phyloP scores from a whole-genome alignment of 345 rosid species.

The Eucalyptus melliodora region DNA sequence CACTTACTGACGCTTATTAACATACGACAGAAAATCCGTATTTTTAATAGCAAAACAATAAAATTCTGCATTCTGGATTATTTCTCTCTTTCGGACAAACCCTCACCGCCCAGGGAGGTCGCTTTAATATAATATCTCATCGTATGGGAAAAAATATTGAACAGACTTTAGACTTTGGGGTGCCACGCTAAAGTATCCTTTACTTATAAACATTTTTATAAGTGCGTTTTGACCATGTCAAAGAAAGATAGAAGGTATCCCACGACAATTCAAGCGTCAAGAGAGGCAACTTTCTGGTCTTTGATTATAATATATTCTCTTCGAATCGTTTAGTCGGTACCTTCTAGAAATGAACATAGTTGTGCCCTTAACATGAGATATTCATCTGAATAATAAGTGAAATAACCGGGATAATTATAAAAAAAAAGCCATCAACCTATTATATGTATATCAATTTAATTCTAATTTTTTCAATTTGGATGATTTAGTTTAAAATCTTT shows the following conservation, averaged over 20 bases:
- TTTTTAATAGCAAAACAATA: not conserved
- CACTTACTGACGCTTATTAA: not conserved
- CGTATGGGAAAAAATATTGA: not conserved
- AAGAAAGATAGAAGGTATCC: not conserved
- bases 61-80: not conserved
- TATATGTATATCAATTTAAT: not conserved
- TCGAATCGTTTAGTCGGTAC: not conserved
- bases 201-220: fast-evolving
- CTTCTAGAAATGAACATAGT: not conserved
- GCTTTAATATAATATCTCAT: not conserved
- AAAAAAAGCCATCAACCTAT: not conserved
- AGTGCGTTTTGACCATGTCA: not conserved
- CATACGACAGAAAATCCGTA: not conserved
- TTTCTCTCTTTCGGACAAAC: not conserved
- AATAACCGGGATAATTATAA: not conserved
- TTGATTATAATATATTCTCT: not conserved
- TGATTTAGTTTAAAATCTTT: not conserved
- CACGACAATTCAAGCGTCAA: not conserved
- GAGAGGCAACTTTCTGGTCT: not conserved
- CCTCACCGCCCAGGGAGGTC: not conserved
- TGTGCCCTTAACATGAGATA: not conserved
- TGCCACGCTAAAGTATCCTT: not conserved
- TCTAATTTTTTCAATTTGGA: not conserved
- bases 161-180: not conserved
- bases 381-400: not conserved